Evolutionary conservation across 352 stramenopile genomes (phyloP), one percentile per base, ranked within the genome.

Genomic region (Thraustochytrium sp.): DNA sequence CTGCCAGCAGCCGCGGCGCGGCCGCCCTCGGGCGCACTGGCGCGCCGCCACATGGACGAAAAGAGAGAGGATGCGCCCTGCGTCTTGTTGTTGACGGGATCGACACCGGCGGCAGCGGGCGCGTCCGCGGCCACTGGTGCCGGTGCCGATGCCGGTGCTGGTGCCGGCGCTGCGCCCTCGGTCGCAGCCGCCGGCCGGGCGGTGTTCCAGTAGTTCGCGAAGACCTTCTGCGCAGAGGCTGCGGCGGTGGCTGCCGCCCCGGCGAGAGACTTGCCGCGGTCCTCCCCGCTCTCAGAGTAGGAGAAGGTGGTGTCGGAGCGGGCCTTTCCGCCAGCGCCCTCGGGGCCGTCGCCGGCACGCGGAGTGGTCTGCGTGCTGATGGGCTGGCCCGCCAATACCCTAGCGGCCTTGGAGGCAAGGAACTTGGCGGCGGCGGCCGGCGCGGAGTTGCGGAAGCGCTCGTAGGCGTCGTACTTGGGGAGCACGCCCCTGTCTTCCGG

Each of bases 381-480:
- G 13, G 16, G 21, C 16, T 26, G 26, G 48, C 46, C 64, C 1
- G 48, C 29, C 0, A 64, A 5, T 13, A 42, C 23, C 18, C 36
- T 29, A 11, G 21, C 18, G 9, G 68, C 68, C 68, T 80, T 80
- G 9, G 9, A 3, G 34, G 68, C 68, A 8, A 80, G 31, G 68
- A 80, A 80, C 21, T 16, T 40, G 8, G 68, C 23, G 37, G 68
- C 51, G 2, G 34, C 53, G 48, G 44, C 46, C n/a, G 68, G 68
- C 11, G 44, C 5, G 18, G 68, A 61, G 23, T 80, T 80, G 23
- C 46, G 68, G 68, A 75, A 80, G 13, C 68, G 48, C 26, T 55
- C 40, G 34, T 55, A 80, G 42, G 68, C 46, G 46, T 80, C 68
- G 40, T 63, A 80, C 53, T 80, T 80, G 26, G 68, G 18, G 18